These are phyloP conservation scores for Saccharomyces hybrid DNA, from an alignment of 1,139 yeast genomes.

Conservation along the genomic window DNA sequence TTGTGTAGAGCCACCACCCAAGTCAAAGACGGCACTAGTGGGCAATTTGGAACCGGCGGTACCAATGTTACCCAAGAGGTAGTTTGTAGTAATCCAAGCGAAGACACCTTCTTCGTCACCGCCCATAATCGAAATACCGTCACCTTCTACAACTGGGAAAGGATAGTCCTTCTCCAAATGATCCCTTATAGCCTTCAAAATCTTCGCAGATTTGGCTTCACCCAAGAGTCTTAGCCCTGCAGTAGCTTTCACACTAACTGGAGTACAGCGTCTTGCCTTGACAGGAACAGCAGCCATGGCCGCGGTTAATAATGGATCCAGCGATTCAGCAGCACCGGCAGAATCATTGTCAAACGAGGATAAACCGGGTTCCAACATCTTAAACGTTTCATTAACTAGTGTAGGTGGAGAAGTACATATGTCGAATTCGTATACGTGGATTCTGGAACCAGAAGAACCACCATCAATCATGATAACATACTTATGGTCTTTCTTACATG, in stretches of 20 bases:
- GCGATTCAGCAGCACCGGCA: constrained; percentile 75
- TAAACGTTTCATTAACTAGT: constrained; percentile 68
- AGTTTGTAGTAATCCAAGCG: constrained; percentile 97
- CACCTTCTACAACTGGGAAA: constrained; percentile 78
- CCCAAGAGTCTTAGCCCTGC: constrained; percentile 93
- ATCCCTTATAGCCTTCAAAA: constrained; percentile 63
- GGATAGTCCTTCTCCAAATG: constrained; percentile 78
- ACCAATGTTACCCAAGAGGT: constrained; percentile 86
- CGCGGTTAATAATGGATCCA: constrained; percentile 67
- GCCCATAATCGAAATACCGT: constrained; percentile 87
- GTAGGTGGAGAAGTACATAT: constrained; percentile 77
- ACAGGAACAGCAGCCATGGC: constrained; percentile 76
- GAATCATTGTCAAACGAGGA: constrained; percentile 79
- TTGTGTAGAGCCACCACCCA: constrained; percentile 98
- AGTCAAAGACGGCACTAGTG: constrained; percentile 94
- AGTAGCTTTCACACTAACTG: constrained; percentile 94
- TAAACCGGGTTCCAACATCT: constrained; percentile 89
- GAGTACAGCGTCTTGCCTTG: constrained; percentile 69
- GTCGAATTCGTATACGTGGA: constrained; percentile 87
- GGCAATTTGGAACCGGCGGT: constrained; percentile 52
- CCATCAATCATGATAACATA: constrained; percentile 93
- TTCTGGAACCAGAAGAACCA: constrained; percentile 94
- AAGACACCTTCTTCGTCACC: constrained; percentile 98
- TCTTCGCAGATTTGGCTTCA: constrained; percentile 57
- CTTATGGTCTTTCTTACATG: constrained; percentile 36